Evolutionary conservation across 352 stramenopile genomes (phyloP).

Genomic region (Elongisporangium undulatum): DNA sequence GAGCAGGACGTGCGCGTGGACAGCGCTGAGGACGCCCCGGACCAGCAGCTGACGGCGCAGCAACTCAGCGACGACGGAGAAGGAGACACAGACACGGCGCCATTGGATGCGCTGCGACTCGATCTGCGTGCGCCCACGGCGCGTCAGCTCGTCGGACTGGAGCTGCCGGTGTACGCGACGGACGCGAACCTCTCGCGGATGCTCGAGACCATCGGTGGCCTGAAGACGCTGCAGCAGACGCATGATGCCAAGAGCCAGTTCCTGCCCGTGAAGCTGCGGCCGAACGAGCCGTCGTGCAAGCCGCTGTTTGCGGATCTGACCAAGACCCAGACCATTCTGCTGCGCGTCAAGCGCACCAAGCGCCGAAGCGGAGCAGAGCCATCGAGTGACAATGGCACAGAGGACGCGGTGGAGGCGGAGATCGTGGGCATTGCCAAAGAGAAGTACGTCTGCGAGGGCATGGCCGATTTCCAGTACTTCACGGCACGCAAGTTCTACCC

Average conservation of each 20-base stretch:
- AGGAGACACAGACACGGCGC: background rate
- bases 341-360: slow-evolving; percentile 41
- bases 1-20: background rate
- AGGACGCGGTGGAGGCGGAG: slow-evolving; percentile 22
- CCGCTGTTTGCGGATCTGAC: slow-evolving; percentile 76
- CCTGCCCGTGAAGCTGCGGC: slow-evolving; percentile 69
- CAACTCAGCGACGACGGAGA: background rate
- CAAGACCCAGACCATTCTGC: slow-evolving; percentile 75
- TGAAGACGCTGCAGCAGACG: slow-evolving; percentile 49
- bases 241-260: slow-evolving; percentile 76
- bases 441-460: slow-evolving; percentile 84
- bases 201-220: slow-evolving; percentile 55
- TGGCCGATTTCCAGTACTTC: slow-evolving; percentile 86
- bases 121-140: slow-evolving; percentile 22
- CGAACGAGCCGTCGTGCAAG: slow-evolving; percentile 73
- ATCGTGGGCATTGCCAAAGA: slow-evolving; percentile 64
- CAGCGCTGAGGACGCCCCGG: background rate
- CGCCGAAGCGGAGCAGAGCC: background rate
- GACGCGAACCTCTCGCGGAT: slow-evolving; percentile 34
- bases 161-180: slow-evolving; percentile 62
- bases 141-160: slow-evolving; percentile 54
- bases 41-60: background rate
- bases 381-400: slow-evolving; percentile 1
- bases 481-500: slow-evolving; percentile 58
- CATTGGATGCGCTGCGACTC: slow-evolving; percentile 7